Evolutionary conservation across 1,139 yeast genomes (phyloP).

Genomic region (Spencermartinsiella ligniputridi): DNA sequence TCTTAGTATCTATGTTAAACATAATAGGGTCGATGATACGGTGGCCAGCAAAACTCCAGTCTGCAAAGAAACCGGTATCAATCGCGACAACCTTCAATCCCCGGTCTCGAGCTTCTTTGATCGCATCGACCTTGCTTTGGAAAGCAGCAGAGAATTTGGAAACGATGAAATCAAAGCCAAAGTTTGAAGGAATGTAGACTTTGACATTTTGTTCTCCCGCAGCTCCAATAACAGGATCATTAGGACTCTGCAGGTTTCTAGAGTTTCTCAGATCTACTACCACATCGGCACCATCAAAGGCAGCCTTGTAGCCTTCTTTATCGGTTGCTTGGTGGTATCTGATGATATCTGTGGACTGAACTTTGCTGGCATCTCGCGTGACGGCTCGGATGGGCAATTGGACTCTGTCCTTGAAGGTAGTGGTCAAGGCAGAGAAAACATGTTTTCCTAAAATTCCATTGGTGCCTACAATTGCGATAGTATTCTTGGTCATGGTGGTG

Average conservation of each 20-base stretch:
- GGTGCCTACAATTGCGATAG: constrained; percentile 34
- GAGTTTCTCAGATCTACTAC: constrained; percentile 52
- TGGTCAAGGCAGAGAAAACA: constrained; percentile 41
- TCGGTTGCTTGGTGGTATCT: constrained; percentile 11
- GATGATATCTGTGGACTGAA: not conserved
- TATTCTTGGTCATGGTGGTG: constrained; percentile 1
- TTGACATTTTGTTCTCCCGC: constrained; percentile 43
- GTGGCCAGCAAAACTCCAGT: constrained; percentile 18
- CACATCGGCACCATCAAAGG: constrained; percentile 44
- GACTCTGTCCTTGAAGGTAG: constrained; percentile 40
- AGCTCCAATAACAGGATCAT: constrained; percentile 28
- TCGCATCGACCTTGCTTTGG: constrained; percentile 39
- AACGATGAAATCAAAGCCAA: constrained; percentile 44
- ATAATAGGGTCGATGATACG: constrained; percentile 9
- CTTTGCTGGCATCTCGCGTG: constrained; percentile 31
- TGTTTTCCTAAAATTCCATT: constrained; percentile 48
- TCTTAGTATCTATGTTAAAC: constrained; percentile 7
- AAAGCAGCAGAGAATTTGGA: constrained; percentile 38
- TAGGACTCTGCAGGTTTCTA: constrained; percentile 16
- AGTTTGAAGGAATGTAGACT: constrained; percentile 59
- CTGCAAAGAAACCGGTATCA: constrained; percentile 40
- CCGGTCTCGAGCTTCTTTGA: constrained; percentile 38
- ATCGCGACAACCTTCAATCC: constrained; percentile 54
- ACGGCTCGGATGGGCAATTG: constrained; percentile 46
- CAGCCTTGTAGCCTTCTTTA: constrained; percentile 32